phyloP scores from a whole-genome alignment of 441 rosid species.

The Populus hybrid region DNA sequence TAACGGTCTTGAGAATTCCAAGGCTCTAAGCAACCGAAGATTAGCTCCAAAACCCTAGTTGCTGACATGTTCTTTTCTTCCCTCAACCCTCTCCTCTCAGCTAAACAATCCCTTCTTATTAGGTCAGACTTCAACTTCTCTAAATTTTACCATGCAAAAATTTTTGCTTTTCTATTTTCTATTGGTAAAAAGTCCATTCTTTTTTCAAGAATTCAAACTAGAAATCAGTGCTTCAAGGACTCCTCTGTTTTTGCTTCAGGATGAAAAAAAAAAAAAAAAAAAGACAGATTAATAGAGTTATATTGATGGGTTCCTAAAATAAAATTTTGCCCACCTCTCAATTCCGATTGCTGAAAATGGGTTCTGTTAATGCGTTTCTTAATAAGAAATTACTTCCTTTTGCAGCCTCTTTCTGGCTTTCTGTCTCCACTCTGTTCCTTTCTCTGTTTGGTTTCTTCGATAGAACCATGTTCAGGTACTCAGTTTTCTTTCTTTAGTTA shows the following conservation, averaged over 20 bases:
- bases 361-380: slow-evolving; percentile 33
- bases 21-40: slow-evolving; percentile 57
- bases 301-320: slow-evolving; percentile 31
- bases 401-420: slow-evolving; percentile 37
- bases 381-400: slow-evolving; percentile 31
- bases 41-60: slow-evolving; percentile 39
- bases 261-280: slow-evolving; percentile 22
- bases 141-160: slow-evolving; percentile 16
- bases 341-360: slow-evolving; percentile 30
- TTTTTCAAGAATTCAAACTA: slow-evolving; percentile 36
- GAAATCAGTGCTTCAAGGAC: slow-evolving; percentile 35
- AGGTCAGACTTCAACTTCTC: slow-evolving; percentile 7
- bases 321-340: slow-evolving; percentile 18
- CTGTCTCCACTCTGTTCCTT: slow-evolving; percentile 38
- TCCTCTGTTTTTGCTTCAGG: slow-evolving; percentile 43
- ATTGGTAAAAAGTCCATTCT: slow-evolving; percentile 56
- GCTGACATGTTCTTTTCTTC: slow-evolving; percentile 65
- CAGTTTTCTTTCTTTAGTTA: neutral
- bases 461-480: slow-evolving; percentile 44
- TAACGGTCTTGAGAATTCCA: slow-evolving; percentile 50
- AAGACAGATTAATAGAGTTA: slow-evolving; percentile 26
- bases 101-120: slow-evolving; percentile 21
- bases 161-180: slow-evolving; percentile 5
- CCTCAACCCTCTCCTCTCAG: slow-evolving; percentile 15
- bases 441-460: slow-evolving; percentile 35